A percentile compares a stretch with the other conserved stretches of the same genome.
phyloP scores from a whole-genome alignment of 108 stramenopile genomes.

The Nitzschia sp. region DNA sequence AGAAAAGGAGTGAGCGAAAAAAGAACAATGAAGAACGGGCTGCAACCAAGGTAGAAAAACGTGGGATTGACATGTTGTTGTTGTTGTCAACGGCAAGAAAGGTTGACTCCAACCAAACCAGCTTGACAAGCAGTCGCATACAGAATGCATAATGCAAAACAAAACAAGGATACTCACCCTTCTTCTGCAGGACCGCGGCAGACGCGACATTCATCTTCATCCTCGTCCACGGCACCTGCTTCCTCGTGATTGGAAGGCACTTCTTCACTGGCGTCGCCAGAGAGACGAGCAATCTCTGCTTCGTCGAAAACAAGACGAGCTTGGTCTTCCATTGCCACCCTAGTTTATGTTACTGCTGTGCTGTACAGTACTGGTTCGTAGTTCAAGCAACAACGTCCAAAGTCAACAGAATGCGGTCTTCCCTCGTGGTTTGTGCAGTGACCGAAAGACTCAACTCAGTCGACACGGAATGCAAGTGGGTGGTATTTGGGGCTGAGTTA shows the following conservation, averaged over 20 bases:
- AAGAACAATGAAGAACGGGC: constrained; percentile 1
- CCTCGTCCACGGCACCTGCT: constrained; percentile 41
- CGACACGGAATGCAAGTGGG: too few species aligned
- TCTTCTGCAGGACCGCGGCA: constrained; percentile 88
- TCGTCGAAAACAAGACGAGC: too few species aligned
- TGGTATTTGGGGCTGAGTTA: too few species aligned
- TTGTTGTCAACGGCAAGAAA: not conserved
- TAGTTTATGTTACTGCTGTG: too few species aligned
- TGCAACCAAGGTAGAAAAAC: constrained; percentile 1
- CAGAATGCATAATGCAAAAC: not conserved
- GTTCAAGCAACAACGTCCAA: too few species aligned
- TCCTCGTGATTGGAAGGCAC: not conserved
- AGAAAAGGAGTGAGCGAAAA: not conserved
- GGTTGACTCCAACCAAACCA: not conserved
- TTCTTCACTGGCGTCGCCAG: too few species aligned
- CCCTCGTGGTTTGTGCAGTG: too few species aligned
- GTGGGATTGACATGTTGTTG: not conserved
- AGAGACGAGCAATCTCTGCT: too few species aligned
- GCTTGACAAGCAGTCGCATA: not conserved
- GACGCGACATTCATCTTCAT: constrained; percentile 85
- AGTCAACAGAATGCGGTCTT: too few species aligned
- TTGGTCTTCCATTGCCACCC: too few species aligned
- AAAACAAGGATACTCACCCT: constrained; percentile 55
- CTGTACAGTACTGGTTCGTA: too few species aligned
- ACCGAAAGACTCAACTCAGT: too few species aligned